Conservation (phyloP, 2,329 filamentous ascomycete genomes). For the Colletotrichum acutatum region DNA sequence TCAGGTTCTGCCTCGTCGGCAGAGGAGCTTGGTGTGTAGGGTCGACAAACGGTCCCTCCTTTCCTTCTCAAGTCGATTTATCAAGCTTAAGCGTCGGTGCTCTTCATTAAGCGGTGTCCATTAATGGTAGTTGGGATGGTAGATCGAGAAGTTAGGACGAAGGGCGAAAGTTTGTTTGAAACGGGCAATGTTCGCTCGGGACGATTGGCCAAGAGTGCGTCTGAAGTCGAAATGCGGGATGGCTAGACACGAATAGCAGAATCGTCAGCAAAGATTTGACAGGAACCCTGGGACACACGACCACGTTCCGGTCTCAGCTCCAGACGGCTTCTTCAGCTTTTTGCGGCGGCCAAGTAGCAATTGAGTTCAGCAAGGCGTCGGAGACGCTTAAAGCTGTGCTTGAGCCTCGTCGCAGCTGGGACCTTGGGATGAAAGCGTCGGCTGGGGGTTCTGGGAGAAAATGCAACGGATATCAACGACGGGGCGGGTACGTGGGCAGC, state of each 20-base stretch:
- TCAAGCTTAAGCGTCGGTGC: slow-evolving; percentile 9
- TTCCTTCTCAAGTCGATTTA: slow-evolving; percentile 14
- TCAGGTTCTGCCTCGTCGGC: not conserved
- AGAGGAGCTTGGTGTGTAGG: not conserved
- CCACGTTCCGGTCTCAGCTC: slow-evolving; percentile 26
- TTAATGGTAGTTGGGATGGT: slow-evolving; percentile 24
- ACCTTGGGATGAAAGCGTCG: slow-evolving; percentile 16
- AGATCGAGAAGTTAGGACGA: slow-evolving; percentile 14
- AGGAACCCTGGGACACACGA: slow-evolving; percentile 16
- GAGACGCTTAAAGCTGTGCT: slow-evolving; percentile 15
- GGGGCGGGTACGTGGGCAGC: not conserved
- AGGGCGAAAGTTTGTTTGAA: slow-evolving; percentile 22
- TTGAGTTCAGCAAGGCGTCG: slow-evolving; percentile 23
- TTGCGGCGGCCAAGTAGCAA: not conserved
- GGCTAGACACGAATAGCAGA: slow-evolving; percentile 14
- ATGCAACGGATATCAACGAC: not conserved
- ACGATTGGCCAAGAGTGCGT: slow-evolving; percentile 23
- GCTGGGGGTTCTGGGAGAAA: slow-evolving; percentile 4
- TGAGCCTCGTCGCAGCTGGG: slow-evolving; percentile 23
- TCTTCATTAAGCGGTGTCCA: slow-evolving; percentile 31
- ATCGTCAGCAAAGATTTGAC: slow-evolving; percentile 25
- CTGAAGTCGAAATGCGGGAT: slow-evolving; percentile 25
- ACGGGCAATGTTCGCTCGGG: not conserved
- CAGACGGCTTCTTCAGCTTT: not conserved
- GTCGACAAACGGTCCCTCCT: not conserved